A percentile compares a stretch with the other conserved stretches of the same genome.
Conservation (phyloP, 805 yeast genomes). For the Saccharomycopsis sp. region DNA sequence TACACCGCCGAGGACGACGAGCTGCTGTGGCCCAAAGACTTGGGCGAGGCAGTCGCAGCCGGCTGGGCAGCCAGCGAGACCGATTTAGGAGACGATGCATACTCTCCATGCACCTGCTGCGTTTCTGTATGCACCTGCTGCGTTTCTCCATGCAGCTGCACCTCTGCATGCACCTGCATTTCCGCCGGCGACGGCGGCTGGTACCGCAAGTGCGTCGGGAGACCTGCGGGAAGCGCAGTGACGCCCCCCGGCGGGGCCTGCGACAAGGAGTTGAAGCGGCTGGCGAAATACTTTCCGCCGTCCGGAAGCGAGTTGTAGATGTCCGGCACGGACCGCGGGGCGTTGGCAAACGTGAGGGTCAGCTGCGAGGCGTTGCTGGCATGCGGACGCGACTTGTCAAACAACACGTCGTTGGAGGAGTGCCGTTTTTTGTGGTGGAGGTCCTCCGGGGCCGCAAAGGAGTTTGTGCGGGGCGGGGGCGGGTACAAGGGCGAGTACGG, state of each 20-base stretch:
- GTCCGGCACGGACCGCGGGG: slow-evolving; percentile 19
- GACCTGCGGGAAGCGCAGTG: background rate
- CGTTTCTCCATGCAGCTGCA: too few relatives aligned
- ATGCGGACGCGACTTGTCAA: slow-evolving; percentile 10
- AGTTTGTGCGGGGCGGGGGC: too few relatives aligned
- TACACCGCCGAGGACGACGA: slow-evolving; percentile 7
- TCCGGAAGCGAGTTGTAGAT: slow-evolving; percentile 8
- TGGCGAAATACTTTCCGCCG: background rate
- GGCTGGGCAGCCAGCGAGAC: background rate
- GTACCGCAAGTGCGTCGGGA: background rate
- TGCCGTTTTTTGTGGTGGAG: slow-evolving; percentile 11
- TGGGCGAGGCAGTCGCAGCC: background rate
- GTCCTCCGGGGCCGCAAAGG: background rate
- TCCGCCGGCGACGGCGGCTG: background rate
- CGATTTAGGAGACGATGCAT: background rate
- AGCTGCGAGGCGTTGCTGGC: slow-evolving; percentile 10
- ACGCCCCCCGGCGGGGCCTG: background rate
- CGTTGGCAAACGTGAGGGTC: slow-evolving; percentile 12
- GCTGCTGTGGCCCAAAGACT: background rate
- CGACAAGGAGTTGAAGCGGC: background rate
- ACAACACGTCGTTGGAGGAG: slow-evolving; percentile 17
- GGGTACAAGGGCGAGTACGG: background rate
- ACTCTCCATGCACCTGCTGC: background rate
- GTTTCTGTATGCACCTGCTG: background rate
- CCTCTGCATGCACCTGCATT: too few relatives aligned